A percentile compares a stretch with the other conserved stretches of the same genome.
phyloP scores from a whole-genome alignment of 768 basidiomycete species.

The Leccinum subtestaceum region DNA sequence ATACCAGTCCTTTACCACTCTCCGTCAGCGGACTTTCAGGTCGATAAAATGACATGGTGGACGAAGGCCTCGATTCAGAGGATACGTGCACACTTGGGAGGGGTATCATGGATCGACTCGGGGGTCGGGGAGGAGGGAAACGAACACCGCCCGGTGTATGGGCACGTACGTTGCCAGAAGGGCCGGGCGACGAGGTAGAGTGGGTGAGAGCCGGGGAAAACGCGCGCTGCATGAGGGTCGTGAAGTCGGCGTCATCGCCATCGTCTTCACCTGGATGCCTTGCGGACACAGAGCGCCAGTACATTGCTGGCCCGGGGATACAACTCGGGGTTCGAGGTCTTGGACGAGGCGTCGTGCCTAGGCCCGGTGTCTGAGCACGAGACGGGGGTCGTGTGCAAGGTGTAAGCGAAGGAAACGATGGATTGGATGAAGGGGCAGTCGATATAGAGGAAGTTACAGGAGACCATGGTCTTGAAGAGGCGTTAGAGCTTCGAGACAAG shows the following conservation, averaged over 20 bases:
- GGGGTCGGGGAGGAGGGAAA: slow-evolving; percentile 64
- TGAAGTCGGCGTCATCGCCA: slow-evolving; percentile 42
- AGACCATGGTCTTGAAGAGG: slow-evolving; percentile 79
- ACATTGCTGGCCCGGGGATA: slow-evolving; percentile 64
- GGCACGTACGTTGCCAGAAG: slow-evolving; percentile 24
- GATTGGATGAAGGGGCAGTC: slow-evolving; percentile 54
- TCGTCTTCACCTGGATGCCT: slow-evolving; percentile 46
- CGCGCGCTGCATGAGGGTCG: slow-evolving; percentile 53
- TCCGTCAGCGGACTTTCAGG: slow-evolving; percentile 52
- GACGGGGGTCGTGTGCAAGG: slow-evolving; percentile 43
- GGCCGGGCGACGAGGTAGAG: slow-evolving; percentile 44
- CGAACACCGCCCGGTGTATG: slow-evolving; percentile 41
- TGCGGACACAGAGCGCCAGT: slow-evolving; percentile 48
- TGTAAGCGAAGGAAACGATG: slow-evolving; percentile 28
- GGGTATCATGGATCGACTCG: slow-evolving; percentile 82
- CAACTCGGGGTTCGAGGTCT: slow-evolving; percentile 78
- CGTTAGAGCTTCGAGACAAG: slow-evolving; percentile 69
- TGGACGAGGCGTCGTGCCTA: slow-evolving; percentile 53
- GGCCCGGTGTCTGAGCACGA: slow-evolving; percentile 55
- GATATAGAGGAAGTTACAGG: slow-evolving; percentile 71
- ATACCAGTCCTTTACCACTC: slow-evolving; percentile 31
- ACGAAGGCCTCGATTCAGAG: slow-evolving; percentile 66
- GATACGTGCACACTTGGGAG: slow-evolving; percentile 70
- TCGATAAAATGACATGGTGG: slow-evolving; percentile 67
- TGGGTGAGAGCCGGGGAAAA: slow-evolving; percentile 56